Evolutionary conservation across 768 basidiomycete genomes (phyloP), one percentile per base, ranked within the genome.

Genomic region (Psilocybe cyanescens): DNA sequence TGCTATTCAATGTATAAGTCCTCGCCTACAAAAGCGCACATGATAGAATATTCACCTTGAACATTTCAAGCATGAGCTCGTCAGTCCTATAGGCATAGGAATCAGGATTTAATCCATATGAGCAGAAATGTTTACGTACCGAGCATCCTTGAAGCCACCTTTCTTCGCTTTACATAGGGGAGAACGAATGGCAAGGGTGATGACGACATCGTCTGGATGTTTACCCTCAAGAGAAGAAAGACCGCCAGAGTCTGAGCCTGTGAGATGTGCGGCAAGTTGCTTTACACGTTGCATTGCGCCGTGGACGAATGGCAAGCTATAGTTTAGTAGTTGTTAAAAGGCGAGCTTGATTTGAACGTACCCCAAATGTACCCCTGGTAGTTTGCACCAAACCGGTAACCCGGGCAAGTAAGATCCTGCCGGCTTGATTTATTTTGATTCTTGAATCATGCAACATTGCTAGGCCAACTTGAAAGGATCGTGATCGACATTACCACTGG

Each of bases 41-140:
- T 29, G 17, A 39, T 51, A 9, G 16, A 28, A 47, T 45, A 49
- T 68, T 49, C 63, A 86, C 91, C 80, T 87, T 88, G 81, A 90
- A 91, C 78, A 92, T 91, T 72, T 93, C 89, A 12, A 89, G 78
- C 77, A 95, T 81, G 55, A 93, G 79, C 66, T 94, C 93, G 62
- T 95, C 93, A 19, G 83, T 88, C 66, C 90, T 91, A 48, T 16
- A 48, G 39, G 58, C 57, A 28, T 57, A 49, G 37, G 60, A 58
- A 17, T 24, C 37, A 8, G 8, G 33, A 17, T 30, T 7, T 7
- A 35, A 17, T 16, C 11, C 3, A 51, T 29, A 17, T 17, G 8
- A 33, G 5, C 16, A 33, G 30, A 39, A 48, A 14, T 7, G 30
- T 29, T 12, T 31, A 44, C 83, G 68, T 68, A 83, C 89, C 78